These are phyloP conservation scores for Cutaneotrichosporon cavernicola DNA, from an alignment of 1,284 basidiomycete genomes.

Conservation along the genomic window DNA sequence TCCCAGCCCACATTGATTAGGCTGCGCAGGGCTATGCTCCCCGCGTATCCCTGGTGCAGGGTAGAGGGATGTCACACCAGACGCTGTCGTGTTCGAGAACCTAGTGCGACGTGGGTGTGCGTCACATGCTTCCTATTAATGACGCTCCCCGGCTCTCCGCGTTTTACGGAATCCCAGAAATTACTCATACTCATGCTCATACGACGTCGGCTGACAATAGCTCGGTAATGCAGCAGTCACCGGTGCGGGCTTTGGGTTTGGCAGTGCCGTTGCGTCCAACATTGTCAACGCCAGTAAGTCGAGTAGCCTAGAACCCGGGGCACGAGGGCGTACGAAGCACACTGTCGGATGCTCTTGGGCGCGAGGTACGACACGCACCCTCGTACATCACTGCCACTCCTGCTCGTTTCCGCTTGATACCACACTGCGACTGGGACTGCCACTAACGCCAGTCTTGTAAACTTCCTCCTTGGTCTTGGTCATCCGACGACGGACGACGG, in stretches of 20 bases:
- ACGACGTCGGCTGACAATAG: conserved; percentile 17
- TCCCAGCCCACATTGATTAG: too few relatives aligned
- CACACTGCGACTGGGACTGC: neutral
- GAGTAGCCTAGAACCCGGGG: neutral
- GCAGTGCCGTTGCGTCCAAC: conserved; percentile 32
- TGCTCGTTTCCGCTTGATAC: neutral
- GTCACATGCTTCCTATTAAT: too few relatives aligned
- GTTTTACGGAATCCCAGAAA: too few relatives aligned
- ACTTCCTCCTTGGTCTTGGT: neutral
- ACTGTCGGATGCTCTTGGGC: neutral
- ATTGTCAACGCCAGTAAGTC: conserved; percentile 22
- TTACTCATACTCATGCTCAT: too few relatives aligned
- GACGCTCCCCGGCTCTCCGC: neutral
- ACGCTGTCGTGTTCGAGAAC: too few relatives aligned
- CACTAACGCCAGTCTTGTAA: conserved; percentile 10
- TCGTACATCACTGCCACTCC: neutral
- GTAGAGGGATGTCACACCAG: too few relatives aligned
- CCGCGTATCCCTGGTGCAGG: too few relatives aligned
- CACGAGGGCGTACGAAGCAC: neutral
- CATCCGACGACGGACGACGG: neutral
- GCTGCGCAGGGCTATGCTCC: too few relatives aligned
- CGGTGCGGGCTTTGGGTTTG: conserved; percentile 41
- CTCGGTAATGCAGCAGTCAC: conserved; percentile 39
- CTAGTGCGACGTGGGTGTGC: too few relatives aligned
- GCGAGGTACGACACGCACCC: neutral